phyloP scores from a whole-genome alignment of 805 yeast species.

The Lipomyces starkeyi region DNA sequence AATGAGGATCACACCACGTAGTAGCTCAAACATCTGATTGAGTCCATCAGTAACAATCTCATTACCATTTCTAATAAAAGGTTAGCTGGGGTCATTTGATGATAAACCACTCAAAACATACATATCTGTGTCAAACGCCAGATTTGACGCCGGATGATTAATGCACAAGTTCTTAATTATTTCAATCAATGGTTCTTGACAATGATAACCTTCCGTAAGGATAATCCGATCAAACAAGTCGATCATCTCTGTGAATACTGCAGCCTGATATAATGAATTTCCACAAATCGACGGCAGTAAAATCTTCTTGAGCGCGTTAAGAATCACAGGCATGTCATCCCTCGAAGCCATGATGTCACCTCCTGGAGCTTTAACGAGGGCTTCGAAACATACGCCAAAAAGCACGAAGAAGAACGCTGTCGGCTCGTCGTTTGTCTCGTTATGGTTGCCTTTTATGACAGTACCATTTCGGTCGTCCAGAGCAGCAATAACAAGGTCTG shows the following conservation, averaged over 20 bases:
- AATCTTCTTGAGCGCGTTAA: constrained; percentile 60
- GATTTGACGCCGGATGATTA: constrained; percentile 48
- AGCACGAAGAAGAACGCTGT: constrained; percentile 71
- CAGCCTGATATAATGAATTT: constrained; percentile 65
- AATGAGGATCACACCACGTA: constrained; percentile 71
- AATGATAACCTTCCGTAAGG: constrained; percentile 57
- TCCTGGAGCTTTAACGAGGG: constrained; percentile 56
- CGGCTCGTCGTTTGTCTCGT: constrained; percentile 43
- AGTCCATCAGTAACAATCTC: constrained; percentile 59
- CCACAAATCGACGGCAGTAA: constrained; percentile 63
- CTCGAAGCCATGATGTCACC: constrained; percentile 36
- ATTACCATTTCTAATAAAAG: constrained; percentile 45
- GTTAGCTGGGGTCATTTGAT: constrained; percentile 24
- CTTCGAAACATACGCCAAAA: constrained; percentile 83
- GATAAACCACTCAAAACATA: neutral
- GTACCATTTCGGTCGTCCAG: constrained; percentile 59
- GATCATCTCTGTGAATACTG: constrained; percentile 73
- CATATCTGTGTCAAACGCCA: constrained; percentile 28
- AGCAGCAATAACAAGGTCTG: constrained; percentile 52
- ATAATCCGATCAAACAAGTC: constrained; percentile 77
- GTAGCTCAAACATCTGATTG: constrained; percentile 81
- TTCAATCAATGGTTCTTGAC: constrained; percentile 57
- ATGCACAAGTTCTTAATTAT: constrained; percentile 63
- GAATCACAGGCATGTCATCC: constrained; percentile 49
- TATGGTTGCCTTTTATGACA: constrained; percentile 16